Conservation (phyloP, 2,329 filamentous ascomycete genomes). For the Epichloe aotearoae region DNA sequence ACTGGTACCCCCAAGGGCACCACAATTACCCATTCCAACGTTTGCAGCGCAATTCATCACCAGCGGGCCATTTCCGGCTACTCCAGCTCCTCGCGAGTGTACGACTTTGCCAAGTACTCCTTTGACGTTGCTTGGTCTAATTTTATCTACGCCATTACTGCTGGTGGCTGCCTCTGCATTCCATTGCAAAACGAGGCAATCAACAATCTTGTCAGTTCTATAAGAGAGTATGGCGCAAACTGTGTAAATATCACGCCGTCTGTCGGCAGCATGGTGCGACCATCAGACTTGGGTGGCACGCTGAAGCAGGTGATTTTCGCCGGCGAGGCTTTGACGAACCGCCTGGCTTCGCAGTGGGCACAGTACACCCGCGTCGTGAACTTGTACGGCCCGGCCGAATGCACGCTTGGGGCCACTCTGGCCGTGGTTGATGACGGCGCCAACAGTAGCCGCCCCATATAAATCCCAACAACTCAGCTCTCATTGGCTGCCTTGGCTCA, state of each 20-base stretch:
- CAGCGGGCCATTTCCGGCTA: slow-evolving; percentile 10
- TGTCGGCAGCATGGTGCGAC: slow-evolving; percentile 8
- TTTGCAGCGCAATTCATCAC: slow-evolving; percentile 9
- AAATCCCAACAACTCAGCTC: neutral
- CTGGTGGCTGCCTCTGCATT: slow-evolving; percentile 8
- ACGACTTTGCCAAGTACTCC: slow-evolving; percentile 6
- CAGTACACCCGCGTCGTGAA: slow-evolving; percentile 9
- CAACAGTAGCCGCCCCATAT: neutral
- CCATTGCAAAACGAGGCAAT: slow-evolving; percentile 9
- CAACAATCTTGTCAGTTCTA: slow-evolving; percentile 5
- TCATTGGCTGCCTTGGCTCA: neutral
- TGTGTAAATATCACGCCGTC: slow-evolving; percentile 10
- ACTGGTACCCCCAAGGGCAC: slow-evolving; percentile 15
- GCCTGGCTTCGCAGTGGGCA: slow-evolving; percentile 3
- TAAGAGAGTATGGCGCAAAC: slow-evolving; percentile 7
- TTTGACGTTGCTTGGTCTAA: slow-evolving; percentile 4
- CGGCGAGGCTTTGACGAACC: slow-evolving; percentile 7
- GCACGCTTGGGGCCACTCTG: slow-evolving; percentile 2
- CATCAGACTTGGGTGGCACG: neutral
- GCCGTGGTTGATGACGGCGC: neutral
- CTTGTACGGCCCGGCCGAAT: slow-evolving; percentile 13
- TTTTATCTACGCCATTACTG: neutral
- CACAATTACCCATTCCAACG: slow-evolving; percentile 11
- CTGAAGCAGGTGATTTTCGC: slow-evolving; percentile 10
- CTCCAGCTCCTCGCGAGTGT: slow-evolving; percentile 7